Evolutionary conservation across 805 yeast species (phyloP).

Genomic region (Pichia paraexigua): DNA sequence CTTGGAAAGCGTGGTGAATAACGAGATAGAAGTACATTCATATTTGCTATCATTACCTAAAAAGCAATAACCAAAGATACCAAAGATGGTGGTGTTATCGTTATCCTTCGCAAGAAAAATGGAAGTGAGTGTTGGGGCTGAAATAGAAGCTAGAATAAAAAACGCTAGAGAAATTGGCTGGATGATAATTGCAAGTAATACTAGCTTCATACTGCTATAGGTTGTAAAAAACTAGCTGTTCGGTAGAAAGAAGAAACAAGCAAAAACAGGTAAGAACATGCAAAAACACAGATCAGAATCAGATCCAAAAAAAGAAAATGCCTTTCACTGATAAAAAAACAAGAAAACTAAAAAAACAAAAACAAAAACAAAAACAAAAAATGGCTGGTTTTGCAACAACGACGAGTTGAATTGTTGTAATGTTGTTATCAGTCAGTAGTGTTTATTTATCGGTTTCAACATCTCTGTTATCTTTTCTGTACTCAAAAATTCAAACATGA

Average conservation of each 20-base stretch:
- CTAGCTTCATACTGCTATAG: conserved; percentile 11
- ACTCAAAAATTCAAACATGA: neutral
- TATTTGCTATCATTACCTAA: conserved; percentile 14
- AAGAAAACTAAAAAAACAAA: too few species aligned
- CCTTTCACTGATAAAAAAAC: neutral
- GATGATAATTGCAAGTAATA: conserved; percentile 31
- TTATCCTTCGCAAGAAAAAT: conserved; percentile 44
- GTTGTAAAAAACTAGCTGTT: neutral
- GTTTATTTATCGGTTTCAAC: neutral
- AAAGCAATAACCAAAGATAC: conserved; percentile 61
- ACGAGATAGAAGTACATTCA: conserved; percentile 31
- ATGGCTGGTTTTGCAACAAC: neutral
- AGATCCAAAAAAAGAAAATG: neutral
- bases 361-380: neutral
- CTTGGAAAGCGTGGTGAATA: neutral
- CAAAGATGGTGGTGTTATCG: conserved; percentile 35
- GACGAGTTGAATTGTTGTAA: neutral
- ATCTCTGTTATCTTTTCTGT: neutral
- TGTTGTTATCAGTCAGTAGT: neutral
- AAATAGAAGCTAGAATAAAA: conserved; percentile 49
- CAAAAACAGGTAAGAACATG: neutral
- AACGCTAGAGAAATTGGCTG: conserved; percentile 52
- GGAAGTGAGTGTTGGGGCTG: conserved; percentile 48
- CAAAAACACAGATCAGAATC: neutral
- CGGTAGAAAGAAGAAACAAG: neutral